Evolutionary conservation across 1,139 yeast genomes (phyloP).

Genomic region (Zhuliangozyma blackwelliae): DNA sequence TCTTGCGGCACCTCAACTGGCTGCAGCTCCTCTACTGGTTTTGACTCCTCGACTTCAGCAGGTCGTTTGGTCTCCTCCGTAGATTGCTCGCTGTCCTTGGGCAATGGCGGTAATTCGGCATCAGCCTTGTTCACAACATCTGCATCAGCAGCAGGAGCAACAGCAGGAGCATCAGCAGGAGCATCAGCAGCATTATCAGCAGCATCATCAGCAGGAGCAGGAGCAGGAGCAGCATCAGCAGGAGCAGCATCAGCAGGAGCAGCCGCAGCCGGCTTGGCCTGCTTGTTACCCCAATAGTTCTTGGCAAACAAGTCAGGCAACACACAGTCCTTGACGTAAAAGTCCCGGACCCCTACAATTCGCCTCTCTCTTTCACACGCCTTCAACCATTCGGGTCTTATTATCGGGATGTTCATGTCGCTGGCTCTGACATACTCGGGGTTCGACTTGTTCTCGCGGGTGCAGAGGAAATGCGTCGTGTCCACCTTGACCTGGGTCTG

Average conservation of each 20-base stretch:
- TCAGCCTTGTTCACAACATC: no score
- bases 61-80: no score
- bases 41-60: no score
- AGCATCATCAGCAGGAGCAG: neutral
- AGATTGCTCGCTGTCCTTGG: no score
- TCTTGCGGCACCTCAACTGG: neutral
- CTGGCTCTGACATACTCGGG: conserved; percentile 73
- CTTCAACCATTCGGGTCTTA: conserved; percentile 94
- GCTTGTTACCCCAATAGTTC: conserved; percentile 34
- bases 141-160: no score
- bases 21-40: neutral
- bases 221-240: no score
- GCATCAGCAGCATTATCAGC: conserved; percentile 1
- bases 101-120: no score
- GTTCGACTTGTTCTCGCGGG: conserved; percentile 54
- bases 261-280: conserved; percentile 3
- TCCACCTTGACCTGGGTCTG: conserved; percentile 76
- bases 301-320: conserved; percentile 45
- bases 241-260: neutral
- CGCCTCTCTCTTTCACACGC: conserved; percentile 90
- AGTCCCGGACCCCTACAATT: conserved; percentile 89
- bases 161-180: neutral
- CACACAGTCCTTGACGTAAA: conserved; percentile 54
- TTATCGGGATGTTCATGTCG: conserved; percentile 86
- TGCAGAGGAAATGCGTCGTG: conserved; percentile 90